These are phyloP conservation scores for Silene noctiflora DNA, from an alignment of 179 eudicot species.

Conservation along the genomic window DNA sequence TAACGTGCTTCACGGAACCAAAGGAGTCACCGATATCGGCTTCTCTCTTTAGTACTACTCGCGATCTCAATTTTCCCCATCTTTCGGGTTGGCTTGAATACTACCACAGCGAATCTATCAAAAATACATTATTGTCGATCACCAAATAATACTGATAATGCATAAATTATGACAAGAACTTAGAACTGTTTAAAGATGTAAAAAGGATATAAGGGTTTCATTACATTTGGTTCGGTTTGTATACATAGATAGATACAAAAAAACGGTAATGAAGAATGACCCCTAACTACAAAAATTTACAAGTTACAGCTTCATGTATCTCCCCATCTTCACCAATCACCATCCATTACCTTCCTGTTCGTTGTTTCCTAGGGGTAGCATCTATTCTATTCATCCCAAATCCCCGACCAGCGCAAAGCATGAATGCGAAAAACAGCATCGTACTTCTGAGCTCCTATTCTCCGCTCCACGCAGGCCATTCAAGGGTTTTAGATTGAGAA, in stretches of 20 bases:
- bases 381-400: background rate
- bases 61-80: no score
- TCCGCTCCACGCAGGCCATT: background rate
- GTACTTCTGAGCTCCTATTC: background rate
- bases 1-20: background rate
- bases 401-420: background rate
- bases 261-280: background rate
- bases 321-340: constrained; percentile 5
- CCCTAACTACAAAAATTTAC: constrained; percentile 26
- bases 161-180: no score
- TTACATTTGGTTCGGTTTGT: constrained; percentile 7
- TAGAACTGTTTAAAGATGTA: background rate
- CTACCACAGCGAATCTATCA: no score
- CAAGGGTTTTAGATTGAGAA: background rate
- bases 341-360: background rate
- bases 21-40: no score
- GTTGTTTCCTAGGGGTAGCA: background rate
- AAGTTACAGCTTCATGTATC: background rate
- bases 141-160: no score
- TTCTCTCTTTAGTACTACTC: no score
- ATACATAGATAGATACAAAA: background rate
- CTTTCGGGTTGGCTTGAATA: no score
- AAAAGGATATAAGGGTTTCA: background rate
- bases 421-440: background rate
- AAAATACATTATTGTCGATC: no score